phyloP scores from a whole-genome alignment of 2,329 filamentous ascomycete species.

The Aspergillus tubingensis region DNA sequence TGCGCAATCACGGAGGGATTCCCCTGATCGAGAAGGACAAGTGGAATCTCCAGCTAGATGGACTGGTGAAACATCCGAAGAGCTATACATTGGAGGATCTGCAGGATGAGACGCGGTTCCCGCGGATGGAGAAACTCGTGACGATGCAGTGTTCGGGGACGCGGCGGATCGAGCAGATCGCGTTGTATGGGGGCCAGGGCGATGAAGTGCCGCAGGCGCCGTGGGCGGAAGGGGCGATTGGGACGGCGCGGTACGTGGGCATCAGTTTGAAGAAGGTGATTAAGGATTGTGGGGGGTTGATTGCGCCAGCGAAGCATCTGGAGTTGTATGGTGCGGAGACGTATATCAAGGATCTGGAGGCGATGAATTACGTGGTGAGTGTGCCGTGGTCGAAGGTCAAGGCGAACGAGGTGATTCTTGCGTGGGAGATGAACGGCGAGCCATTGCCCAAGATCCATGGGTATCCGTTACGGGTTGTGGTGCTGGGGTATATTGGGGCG shows the following conservation, averaged over 20 bases:
- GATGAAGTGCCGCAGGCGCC: conserved; percentile 56
- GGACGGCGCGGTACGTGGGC: conserved; percentile 64
- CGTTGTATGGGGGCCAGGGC: conserved; percentile 65
- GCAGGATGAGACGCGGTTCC: conserved; percentile 61
- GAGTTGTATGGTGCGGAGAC: conserved; percentile 72
- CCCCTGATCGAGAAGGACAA: conserved; percentile 63
- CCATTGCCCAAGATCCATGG: conserved; percentile 67
- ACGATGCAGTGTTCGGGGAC: conserved; percentile 71
- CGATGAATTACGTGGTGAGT: conserved; percentile 67
- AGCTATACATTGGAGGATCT: conserved; percentile 61
- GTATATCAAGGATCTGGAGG: conserved; percentile 68
- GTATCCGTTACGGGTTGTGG: conserved; percentile 62
- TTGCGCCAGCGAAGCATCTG: conserved; percentile 59
- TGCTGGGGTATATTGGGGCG: conserved; percentile 68
- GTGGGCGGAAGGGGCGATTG: conserved; percentile 69
- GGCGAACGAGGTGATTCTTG: conserved; percentile 65
- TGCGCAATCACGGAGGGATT: conserved; percentile 72
- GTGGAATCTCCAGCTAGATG: conserved; percentile 59
- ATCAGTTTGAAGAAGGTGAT: conserved; percentile 69
- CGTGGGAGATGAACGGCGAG: conserved; percentile 72
- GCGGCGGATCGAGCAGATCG: conserved; percentile 68
- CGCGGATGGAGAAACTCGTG: conserved; percentile 59
- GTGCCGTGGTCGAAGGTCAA: conserved; percentile 70
- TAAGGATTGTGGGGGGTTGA: conserved; percentile 67
- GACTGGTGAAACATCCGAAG: conserved; percentile 61